Evolutionary conservation across 2,329 filamentous ascomycete species (phyloP).

Genomic region (Helotiales sp.): DNA sequence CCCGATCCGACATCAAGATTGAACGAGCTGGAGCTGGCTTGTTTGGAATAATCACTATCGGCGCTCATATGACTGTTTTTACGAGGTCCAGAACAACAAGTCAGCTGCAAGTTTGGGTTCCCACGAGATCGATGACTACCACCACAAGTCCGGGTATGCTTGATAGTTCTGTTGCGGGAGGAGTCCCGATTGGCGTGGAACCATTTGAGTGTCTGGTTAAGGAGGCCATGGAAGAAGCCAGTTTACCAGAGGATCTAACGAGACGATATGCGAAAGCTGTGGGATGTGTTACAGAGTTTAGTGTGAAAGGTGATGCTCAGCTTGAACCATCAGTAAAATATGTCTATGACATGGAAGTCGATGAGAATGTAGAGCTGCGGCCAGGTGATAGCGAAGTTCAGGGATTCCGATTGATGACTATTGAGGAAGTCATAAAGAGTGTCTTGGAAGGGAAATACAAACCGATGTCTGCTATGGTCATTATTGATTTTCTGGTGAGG

Average conservation of each 20-base stretch:
- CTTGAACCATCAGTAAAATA: neutral
- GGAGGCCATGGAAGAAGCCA: constrained; percentile 86
- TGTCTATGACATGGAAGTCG: neutral
- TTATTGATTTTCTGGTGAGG: neutral
- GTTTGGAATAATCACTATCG: constrained; percentile 73
- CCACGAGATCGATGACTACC: constrained; percentile 71
- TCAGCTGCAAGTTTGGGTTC: constrained; percentile 75
- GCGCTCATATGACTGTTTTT: constrained; percentile 77
- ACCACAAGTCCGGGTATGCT: constrained; percentile 83
- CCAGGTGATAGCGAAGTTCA: neutral
- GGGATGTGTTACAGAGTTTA: constrained; percentile 84
- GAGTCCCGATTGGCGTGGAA: constrained; percentile 74
- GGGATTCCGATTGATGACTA: neutral
- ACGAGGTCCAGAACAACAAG: constrained; percentile 49
- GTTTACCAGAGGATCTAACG: constrained; percentile 68
- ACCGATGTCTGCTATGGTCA: neutral
- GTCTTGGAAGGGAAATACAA: neutral
- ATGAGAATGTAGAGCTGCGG: neutral
- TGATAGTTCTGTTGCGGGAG: constrained; percentile 86
- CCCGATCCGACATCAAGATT: constrained; percentile 52
- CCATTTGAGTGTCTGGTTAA: constrained; percentile 80
- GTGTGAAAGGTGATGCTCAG: constrained; percentile 72
- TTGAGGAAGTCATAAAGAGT: neutral
- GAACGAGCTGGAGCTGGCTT: constrained; percentile 72
- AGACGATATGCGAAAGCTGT: constrained; percentile 55